phyloP scores from a whole-genome alignment of 805 yeast genomes.

The Kuraishia piskuri region DNA sequence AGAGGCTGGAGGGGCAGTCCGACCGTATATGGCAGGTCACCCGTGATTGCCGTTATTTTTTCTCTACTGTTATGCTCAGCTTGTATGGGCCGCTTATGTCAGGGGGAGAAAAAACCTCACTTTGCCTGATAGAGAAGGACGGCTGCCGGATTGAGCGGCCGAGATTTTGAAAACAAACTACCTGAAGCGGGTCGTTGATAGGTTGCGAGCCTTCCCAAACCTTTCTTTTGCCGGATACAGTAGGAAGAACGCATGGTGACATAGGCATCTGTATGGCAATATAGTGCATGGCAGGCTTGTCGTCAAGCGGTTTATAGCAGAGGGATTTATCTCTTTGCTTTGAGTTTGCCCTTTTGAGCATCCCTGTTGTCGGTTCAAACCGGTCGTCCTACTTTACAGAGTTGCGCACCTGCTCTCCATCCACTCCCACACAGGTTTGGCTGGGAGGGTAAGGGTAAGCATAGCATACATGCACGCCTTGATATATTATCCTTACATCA shows the following conservation, averaged over 20 bases:
- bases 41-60: not conserved
- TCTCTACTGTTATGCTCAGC: not conserved
- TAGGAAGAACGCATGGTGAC: not conserved
- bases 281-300: not conserved
- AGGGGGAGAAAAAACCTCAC: not conserved
- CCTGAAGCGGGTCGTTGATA: not conserved
- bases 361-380: not conserved
- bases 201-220: not conserved
- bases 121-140: not conserved
- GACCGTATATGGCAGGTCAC: not conserved
- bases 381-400: not conserved
- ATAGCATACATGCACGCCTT: too few species aligned
- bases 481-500: too few species aligned
- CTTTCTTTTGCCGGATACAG: not conserved
- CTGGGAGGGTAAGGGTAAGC: too few species aligned
- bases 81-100: not conserved
- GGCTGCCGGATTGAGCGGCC: not conserved
- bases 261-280: not conserved
- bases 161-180: not conserved
- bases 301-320: not conserved
- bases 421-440: not conserved
- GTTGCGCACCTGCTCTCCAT: not conserved
- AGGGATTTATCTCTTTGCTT: not conserved
- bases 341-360: not conserved
- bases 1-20: not conserved